phyloP scores from a whole-genome alignment of 768 basidiomycete species.

The Phanerodontia chrysosporium region DNA sequence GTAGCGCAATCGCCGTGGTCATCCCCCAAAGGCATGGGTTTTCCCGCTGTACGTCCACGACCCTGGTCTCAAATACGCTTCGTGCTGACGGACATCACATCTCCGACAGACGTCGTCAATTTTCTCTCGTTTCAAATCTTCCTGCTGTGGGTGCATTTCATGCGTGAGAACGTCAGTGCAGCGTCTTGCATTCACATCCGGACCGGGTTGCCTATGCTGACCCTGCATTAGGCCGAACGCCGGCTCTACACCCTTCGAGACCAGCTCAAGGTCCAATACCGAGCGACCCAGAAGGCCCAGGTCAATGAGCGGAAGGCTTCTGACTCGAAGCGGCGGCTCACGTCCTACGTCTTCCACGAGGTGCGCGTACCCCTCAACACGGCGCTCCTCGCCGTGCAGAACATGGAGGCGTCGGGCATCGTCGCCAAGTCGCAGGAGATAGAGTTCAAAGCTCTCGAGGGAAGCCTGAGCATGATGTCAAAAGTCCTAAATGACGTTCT shows the following conservation, averaged over 20 bases:
- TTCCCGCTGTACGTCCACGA: conserved; percentile 2
- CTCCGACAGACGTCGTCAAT: conserved; percentile 51
- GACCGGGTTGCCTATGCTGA: not conserved
- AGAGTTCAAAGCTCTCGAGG: conserved; percentile 85
- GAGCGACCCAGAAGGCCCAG: conserved; percentile 57
- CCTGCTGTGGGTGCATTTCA: conserved; percentile 63
- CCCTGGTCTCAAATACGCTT: not conserved
- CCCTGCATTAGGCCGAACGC: conserved; percentile 33
- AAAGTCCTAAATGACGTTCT: conserved; percentile 81
- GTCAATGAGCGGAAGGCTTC: conserved; percentile 62
- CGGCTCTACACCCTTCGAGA: conserved; percentile 46
- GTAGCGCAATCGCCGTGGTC: not conserved
- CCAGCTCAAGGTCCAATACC: conserved; percentile 51
- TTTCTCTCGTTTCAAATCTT: conserved; percentile 78
- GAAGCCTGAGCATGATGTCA: conserved; percentile 84
- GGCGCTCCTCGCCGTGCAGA: conserved; percentile 85
- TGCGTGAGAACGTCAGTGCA: conserved; percentile 38
- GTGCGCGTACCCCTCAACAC: conserved; percentile 82
- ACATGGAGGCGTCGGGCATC: conserved; percentile 77
- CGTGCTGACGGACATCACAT: not conserved
- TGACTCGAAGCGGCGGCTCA: conserved; percentile 79
- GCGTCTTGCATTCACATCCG: not conserved
- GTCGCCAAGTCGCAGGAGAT: conserved; percentile 75
- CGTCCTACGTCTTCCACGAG: conserved; percentile 63
- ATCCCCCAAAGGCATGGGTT: not conserved